These are phyloP conservation scores for Haplographium delicatum DNA, from an alignment of 495 filamentous ascomycete species.

Conservation along the genomic window DNA sequence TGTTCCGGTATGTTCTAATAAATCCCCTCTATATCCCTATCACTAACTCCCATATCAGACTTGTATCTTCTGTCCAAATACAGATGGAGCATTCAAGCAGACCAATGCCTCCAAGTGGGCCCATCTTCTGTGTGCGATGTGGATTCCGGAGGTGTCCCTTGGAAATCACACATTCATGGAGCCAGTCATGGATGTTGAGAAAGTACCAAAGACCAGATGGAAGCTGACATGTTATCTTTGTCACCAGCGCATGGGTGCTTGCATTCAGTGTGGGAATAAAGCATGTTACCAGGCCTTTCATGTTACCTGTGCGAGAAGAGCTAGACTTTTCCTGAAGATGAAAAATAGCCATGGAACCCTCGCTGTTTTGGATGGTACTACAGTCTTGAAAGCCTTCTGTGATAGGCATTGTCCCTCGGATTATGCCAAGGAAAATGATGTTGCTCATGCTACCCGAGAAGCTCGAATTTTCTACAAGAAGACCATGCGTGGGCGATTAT, in stretches of 20 bases:
- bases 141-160: conserved; percentile 94
- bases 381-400: conserved; percentile 85
- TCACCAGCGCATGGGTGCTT: conserved; percentile 94
- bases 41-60: conserved; percentile 42
- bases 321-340: conserved; percentile 91
- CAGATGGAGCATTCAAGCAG: conserved; percentile 96
- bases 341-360: conserved; percentile 78
- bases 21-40: conserved; percentile 6
- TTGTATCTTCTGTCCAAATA: conserved; percentile 98
- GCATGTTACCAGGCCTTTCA: conserved; percentile 97
- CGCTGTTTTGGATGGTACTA: conserved; percentile 77
- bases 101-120: conserved; percentile 94
- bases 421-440: conserved; percentile 81
- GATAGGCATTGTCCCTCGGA: conserved; percentile 92
- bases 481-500: conserved; percentile 77
- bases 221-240: conserved; percentile 95
- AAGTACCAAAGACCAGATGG: conserved; percentile 90
- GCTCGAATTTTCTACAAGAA: conserved; percentile 73
- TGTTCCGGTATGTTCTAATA: conserved; percentile 57
- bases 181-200: conserved; percentile 94
- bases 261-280: conserved; percentile 97
- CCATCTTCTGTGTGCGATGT: conserved; percentile 93
- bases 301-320: conserved; percentile 88
- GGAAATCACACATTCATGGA: conserved; percentile 99
- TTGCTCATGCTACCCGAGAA: conserved; percentile 41